Conservation (phyloP, 768 basidiomycete species). For the Russula virescens region DNA sequence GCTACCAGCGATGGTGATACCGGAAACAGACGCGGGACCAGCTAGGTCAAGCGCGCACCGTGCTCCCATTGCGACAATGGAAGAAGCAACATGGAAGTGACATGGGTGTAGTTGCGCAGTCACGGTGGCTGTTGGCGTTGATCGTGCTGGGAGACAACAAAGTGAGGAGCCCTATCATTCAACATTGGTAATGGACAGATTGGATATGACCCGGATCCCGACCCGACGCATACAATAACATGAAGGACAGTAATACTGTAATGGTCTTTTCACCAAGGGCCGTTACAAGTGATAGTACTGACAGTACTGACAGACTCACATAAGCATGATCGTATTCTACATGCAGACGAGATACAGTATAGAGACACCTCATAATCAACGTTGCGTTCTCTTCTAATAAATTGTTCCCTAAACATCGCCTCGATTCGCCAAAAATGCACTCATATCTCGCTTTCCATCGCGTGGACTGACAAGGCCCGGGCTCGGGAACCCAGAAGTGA, state of each 20-base stretch:
- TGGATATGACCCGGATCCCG: too few relatives aligned
- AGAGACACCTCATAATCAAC: not conserved
- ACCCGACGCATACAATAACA: too few relatives aligned
- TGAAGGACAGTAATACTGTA: not conserved
- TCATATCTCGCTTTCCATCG: constrained; percentile 15
- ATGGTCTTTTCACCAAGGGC: not conserved
- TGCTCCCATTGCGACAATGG: constrained; percentile 15
- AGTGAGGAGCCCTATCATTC: too few relatives aligned
- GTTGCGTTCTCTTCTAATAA: too few relatives aligned
- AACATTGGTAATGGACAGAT: too few relatives aligned
- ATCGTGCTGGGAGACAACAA: too few relatives aligned
- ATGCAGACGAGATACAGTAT: not conserved
- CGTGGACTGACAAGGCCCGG: constrained; percentile 14
- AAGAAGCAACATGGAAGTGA: not conserved
- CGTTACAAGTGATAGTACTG: not conserved
- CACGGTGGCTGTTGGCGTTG: too few relatives aligned
- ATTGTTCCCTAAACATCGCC: not conserved
- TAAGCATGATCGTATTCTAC: not conserved
- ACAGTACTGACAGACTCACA: not conserved
- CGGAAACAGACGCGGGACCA: not conserved
- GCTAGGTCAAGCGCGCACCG: not conserved
- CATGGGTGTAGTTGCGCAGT: too few relatives aligned
- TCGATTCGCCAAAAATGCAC: constrained; percentile 20
- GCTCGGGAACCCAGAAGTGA: constrained; percentile 17
- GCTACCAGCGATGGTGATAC: not conserved